Conservation (phyloP, 2,329 filamentous ascomycete genomes). For the Sporothrix phasma region DNA sequence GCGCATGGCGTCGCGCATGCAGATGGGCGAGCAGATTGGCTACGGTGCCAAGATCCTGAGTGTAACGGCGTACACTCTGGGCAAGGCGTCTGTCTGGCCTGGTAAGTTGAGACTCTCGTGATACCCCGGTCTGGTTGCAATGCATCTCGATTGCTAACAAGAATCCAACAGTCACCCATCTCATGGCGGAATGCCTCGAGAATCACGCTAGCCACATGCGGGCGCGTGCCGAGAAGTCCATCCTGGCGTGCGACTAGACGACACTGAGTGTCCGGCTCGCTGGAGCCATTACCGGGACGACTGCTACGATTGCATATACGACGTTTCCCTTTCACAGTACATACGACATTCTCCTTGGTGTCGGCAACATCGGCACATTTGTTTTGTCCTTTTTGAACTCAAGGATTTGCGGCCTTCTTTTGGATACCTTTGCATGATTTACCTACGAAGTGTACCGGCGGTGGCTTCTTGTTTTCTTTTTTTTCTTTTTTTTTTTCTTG, state of each 20-base stretch:
- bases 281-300: too few relatives aligned
- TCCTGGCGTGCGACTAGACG: conserved; percentile 24
- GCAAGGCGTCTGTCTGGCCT: conserved; percentile 87
- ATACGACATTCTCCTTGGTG: neutral
- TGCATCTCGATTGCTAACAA: neutral
- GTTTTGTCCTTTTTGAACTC: neutral
- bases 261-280: too few relatives aligned
- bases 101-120: conserved; percentile 42
- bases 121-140: neutral
- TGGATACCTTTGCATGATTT: neutral
- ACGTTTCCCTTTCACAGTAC: neutral
- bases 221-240: conserved; percentile 42
- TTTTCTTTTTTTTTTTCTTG: neutral
- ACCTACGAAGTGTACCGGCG: neutral
- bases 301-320: too few relatives aligned
- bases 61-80: conserved; percentile 76
- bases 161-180: conserved; percentile 35
- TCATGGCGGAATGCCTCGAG: conserved; percentile 47
- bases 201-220: conserved; percentile 44
- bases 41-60: conserved; percentile 78
- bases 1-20: conserved; percentile 33
- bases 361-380: too few relatives aligned
- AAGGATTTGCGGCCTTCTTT: neutral
- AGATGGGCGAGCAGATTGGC: conserved; percentile 54
- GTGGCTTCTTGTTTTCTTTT: neutral